These are phyloP conservation scores for Cryphonectria nitschkei DNA, from an alignment of 2,329 filamentous ascomycete species.

Conservation along the genomic window DNA sequence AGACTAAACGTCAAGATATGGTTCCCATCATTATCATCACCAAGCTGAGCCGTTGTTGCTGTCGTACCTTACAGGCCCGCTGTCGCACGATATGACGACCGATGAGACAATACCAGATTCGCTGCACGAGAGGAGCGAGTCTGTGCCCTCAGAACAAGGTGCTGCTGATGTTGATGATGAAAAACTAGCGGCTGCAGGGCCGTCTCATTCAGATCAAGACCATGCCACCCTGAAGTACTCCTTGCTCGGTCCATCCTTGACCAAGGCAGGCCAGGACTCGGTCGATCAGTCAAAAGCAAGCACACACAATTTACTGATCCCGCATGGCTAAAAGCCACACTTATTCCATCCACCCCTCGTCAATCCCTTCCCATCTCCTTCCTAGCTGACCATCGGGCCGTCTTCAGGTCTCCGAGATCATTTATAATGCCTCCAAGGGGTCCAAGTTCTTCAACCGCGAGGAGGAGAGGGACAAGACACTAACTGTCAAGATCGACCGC, in stretches of 20 bases:
- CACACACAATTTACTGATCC: background rate
- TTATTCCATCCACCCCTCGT: background rate
- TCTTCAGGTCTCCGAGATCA: slow-evolving; percentile 82
- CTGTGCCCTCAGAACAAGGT: background rate
- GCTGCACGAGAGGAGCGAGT: background rate
- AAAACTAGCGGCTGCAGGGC: background rate
- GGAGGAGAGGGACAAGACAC: slow-evolving; percentile 75
- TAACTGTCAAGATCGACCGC: slow-evolving; percentile 83
- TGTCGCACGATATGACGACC: background rate
- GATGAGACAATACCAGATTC: background rate
- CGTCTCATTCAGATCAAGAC: slow-evolving; percentile 35
- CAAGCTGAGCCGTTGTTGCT: background rate
- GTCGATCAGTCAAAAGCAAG: slow-evolving; percentile 87
- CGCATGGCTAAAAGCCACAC: background rate
- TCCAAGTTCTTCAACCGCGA: slow-evolving; percentile 96
- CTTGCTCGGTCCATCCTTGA: slow-evolving; percentile 85
- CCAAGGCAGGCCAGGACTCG: slow-evolving; percentile 88
- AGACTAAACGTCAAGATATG: background rate
- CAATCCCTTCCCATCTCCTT: background rate
- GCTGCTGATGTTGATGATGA: background rate
- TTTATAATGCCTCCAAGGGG: slow-evolving; percentile 95
- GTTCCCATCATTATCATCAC: background rate
- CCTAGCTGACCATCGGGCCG: slow-evolving; percentile 5
- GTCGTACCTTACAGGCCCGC: background rate
- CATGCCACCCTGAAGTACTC: slow-evolving; percentile 80